Conservation (phyloP, 2,329 filamentous ascomycete species). For the Diaporthe vaccinii region DNA sequence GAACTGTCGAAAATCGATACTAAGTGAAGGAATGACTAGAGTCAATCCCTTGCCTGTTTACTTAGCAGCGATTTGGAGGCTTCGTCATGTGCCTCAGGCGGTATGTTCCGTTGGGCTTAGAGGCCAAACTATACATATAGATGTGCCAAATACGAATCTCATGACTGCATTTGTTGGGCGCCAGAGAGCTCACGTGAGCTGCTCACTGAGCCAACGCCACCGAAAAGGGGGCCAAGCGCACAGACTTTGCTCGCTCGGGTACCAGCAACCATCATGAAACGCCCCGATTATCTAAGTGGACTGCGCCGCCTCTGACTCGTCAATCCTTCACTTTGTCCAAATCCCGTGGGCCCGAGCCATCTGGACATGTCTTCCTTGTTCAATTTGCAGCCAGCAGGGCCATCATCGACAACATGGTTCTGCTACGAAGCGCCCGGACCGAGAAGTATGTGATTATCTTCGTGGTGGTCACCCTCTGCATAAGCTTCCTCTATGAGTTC, state of each 20-base stretch:
- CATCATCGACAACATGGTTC: not conserved
- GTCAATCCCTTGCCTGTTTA: not conserved
- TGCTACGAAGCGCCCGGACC: not conserved
- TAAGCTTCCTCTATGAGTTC: conserved; percentile 13
- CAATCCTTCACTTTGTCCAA: not conserved
- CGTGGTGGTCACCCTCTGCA: not conserved
- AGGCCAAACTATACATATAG: not conserved
- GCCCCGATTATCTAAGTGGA: not conserved
- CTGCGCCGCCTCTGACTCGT: not conserved
- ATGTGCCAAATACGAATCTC: not conserved
- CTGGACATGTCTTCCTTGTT: not conserved
- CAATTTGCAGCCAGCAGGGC: not conserved
- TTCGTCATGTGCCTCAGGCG: no score
- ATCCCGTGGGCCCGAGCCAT: not conserved
- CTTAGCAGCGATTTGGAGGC: not conserved
- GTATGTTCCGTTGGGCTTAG: not conserved
- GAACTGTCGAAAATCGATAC: conserved; percentile 20
- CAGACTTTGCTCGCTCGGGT: not conserved
- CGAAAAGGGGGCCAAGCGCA: not conserved
- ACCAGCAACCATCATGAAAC: conserved; percentile 1
- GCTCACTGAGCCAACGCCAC: not conserved
- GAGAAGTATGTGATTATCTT: not conserved
- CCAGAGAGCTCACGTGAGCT: not conserved
- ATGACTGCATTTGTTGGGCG: not conserved
- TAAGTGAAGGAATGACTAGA: not conserved